Evolutionary conservation across 1,284 basidiomycete species (phyloP).

Genomic region (Cystobasidium sp.): DNA sequence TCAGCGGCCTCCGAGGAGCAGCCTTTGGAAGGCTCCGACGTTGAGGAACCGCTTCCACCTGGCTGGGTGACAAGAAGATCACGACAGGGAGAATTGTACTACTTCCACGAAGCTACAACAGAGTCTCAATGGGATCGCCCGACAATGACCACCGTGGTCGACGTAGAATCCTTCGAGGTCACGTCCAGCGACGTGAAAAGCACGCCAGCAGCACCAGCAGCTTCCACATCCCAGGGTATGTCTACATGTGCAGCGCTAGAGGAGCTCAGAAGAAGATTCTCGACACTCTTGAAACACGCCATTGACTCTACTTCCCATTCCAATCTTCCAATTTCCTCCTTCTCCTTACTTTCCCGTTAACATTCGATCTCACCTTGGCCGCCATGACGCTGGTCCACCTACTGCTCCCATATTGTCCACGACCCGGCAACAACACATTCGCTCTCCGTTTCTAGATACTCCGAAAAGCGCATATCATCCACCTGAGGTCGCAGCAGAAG

Average conservation of each 20-base stretch:
- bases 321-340: constrained; percentile 9
- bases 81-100: constrained; percentile 36
- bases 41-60: constrained; percentile 15
- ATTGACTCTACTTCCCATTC: constrained; percentile 19
- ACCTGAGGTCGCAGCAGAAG: neutral
- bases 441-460: neutral
- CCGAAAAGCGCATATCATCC: neutral
- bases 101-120: constrained; percentile 24
- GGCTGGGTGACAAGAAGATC: constrained; percentile 37
- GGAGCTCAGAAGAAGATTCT: neutral
- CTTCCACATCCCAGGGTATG: constrained; percentile 27
- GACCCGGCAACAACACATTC: neutral
- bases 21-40: neutral
- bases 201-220: constrained; percentile 13
- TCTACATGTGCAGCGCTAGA: neutral
- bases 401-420: neutral
- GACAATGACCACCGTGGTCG: neutral
- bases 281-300: neutral
- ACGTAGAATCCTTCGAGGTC: neutral
- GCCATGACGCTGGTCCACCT: neutral
- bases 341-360: neutral
- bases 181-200: neutral
- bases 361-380: neutral
- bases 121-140: constrained; percentile 31
- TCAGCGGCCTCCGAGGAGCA: no score